Base-by-base conservation (phyloP, 805 yeast species). In the Lipomyces mesembrius region DNA sequence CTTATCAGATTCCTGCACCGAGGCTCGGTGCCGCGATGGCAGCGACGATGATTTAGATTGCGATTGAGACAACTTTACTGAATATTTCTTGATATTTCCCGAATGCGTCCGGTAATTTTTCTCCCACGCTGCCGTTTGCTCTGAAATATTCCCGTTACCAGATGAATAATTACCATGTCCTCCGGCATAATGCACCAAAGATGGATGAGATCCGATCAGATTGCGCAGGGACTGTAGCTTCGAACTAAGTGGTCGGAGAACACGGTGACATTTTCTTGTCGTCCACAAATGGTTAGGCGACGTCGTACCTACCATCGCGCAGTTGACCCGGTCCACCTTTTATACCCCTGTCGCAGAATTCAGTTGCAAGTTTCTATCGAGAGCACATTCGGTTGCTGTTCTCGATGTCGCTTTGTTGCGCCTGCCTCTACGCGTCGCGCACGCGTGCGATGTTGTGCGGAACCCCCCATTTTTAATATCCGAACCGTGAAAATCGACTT, bases 261-360 rank as follows among this genome's bases (percentile, higher is more conserved):
- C 62, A 17, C 71, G 67, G 43, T 52, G 65, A 43, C 71, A 68
- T 49, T 67, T 66, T 11, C 61, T 63, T 3, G 71, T 68, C 8
- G 65, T 68, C 71, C 71, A 68, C 9, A 32, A 20, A 6, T 43
- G 52, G 20, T 56, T 35, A 20, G 62, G 59, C 43, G 59, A 46
- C 20, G 62, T 17, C 62, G 54, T 51, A 4, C 27, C 39, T 27
- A 32, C 22, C 59, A 56, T 56, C 49, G 14, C 9, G 49, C 22
- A 43, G 22, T n/a, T n/a, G 22, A 17, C 8, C 20, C 20, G 7
- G 49, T n/a, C 49, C 22, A 9, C 9, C 20, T 17, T 11, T 43
- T 43, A n/a, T n/a, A 43, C 49, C 20, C 49, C 49, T 7, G 9
- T 43, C 25, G 22, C 22, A n/a, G n/a, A 17, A 43, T 43, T 8